Percentiles rank a stretch among this genome's conserved stretches.
These are phyloP conservation scores for Melampsora americana DNA, from an alignment of 1,284 basidiomycete species.

Conservation along the genomic window DNA sequence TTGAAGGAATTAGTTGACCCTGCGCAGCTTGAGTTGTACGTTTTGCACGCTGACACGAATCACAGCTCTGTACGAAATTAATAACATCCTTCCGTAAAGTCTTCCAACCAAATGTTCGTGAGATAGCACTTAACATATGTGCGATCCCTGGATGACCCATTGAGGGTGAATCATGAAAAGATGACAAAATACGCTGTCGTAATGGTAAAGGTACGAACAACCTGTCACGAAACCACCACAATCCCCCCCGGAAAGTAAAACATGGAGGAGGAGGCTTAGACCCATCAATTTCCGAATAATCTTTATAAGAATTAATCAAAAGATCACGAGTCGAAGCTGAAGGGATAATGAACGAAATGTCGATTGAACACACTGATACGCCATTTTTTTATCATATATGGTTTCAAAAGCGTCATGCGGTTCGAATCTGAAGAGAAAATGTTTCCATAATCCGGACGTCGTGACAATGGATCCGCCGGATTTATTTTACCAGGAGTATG, in stretches of 20 bases:
- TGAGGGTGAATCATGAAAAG: neutral
- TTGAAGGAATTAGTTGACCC: neutral
- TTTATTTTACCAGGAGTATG: no score
- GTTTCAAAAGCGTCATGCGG: no score
- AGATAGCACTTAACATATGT: neutral
- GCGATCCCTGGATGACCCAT: neutral
- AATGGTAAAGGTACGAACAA: neutral
- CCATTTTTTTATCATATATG: no score
- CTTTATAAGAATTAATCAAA: no score
- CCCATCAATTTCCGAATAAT: no score
- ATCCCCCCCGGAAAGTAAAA: neutral
- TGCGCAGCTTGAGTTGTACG: neutral
- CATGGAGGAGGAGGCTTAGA: no score
- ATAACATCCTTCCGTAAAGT: neutral
- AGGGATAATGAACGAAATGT: no score
- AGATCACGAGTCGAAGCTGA: no score
- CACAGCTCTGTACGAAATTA: neutral
- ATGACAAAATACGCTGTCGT: neutral
- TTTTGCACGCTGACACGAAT: neutral
- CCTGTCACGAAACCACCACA: neutral
- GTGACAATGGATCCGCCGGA: no score
- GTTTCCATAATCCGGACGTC: no score
- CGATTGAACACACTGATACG: no score
- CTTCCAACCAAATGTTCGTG: neutral
- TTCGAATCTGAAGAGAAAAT: no score